Evolutionary conservation across 768 basidiomycete species (phyloP).

Genomic region (Steccherinum ochraceum): DNA sequence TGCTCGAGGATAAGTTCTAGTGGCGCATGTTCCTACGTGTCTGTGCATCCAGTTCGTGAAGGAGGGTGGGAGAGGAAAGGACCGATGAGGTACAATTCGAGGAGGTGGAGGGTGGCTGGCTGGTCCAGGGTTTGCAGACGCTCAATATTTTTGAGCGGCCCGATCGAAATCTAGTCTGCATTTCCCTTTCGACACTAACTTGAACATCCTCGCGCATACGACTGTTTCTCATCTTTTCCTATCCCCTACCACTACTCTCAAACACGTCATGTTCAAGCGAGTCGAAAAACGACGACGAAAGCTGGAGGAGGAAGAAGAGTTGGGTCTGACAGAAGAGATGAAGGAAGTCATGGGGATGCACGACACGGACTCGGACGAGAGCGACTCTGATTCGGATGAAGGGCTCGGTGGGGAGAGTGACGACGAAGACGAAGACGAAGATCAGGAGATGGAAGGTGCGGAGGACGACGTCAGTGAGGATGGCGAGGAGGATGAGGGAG

Average conservation of each 20-base stretch:
- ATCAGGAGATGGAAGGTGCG: slow-evolving; percentile 10
- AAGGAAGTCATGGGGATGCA: slow-evolving; percentile 61
- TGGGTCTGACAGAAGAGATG: slow-evolving; percentile 58
- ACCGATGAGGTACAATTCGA: too few relatives aligned
- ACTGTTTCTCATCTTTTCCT: too few relatives aligned
- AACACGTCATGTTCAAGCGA: slow-evolving; percentile 65
- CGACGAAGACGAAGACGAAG: slow-evolving; percentile 18
- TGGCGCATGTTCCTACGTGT: too few relatives aligned
- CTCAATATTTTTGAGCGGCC: neutral
- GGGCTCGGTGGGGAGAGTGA: slow-evolving; percentile 17
- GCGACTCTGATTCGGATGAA: slow-evolving; percentile 35
- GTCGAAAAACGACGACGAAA: slow-evolving; percentile 60
- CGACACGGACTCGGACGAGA: slow-evolving; percentile 72
- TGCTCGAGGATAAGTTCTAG: too few relatives aligned
- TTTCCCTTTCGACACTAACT: too few relatives aligned
- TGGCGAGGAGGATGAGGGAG: slow-evolving; percentile 13
- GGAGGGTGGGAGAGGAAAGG: too few relatives aligned
- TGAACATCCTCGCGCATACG: too few relatives aligned
- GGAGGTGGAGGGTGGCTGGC: too few relatives aligned
- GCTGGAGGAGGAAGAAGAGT: slow-evolving; percentile 56
- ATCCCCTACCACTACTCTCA: too few relatives aligned
- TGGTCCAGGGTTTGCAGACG: too few relatives aligned
- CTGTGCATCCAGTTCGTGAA: too few relatives aligned
- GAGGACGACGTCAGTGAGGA: slow-evolving; percentile 15
- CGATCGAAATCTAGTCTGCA: too few relatives aligned